A percentile compares a stretch with the other conserved stretches of the same genome.
These are phyloP conservation scores for Candida nemodendra DNA, from an alignment of 805 yeast genomes.

Conservation along the genomic window DNA sequence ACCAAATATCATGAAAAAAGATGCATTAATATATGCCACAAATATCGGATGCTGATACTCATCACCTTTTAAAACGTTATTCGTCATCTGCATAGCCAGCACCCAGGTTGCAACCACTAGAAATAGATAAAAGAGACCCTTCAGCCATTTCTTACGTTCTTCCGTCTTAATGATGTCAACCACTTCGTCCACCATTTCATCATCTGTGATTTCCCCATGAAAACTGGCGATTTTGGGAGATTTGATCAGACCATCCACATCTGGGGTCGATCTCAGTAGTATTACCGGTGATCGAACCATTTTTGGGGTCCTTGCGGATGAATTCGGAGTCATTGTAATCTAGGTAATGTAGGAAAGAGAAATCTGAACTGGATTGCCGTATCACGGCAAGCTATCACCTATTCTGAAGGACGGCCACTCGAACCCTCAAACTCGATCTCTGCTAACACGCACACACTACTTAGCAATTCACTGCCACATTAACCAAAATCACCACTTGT, in stretches of 20 bases:
- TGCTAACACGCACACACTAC: too few relatives aligned
- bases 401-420: too few relatives aligned
- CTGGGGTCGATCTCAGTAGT: conserved; percentile 17
- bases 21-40: conserved; percentile 47
- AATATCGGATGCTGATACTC: conserved; percentile 49
- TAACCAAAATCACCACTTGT: too few relatives aligned
- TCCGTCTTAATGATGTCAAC: conserved; percentile 33
- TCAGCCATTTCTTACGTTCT: conserved; percentile 42
- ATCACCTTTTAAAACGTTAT: conserved; percentile 46
- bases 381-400: too few relatives aligned
- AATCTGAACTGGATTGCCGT: too few relatives aligned
- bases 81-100: conserved; percentile 47
- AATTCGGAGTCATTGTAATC: background rate
- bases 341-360: too few relatives aligned
- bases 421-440: too few relatives aligned
- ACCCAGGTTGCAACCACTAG: conserved; percentile 48
- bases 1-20: conserved; percentile 45
- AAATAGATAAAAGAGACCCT: conserved; percentile 42
- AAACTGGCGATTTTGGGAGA: conserved; percentile 19
- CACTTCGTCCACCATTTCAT: conserved; percentile 29
- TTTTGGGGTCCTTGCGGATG: conserved; percentile 3
- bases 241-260: conserved; percentile 11
- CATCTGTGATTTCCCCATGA: conserved; percentile 15
- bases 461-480: too few relatives aligned
- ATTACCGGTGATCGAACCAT: conserved; percentile 22